A percentile compares a stretch with the other conserved stretches of the same genome.
These are phyloP conservation scores for Herpotrichia juniperi DNA, from an alignment of 2,329 filamentous ascomycete genomes.

Conservation along the genomic window DNA sequence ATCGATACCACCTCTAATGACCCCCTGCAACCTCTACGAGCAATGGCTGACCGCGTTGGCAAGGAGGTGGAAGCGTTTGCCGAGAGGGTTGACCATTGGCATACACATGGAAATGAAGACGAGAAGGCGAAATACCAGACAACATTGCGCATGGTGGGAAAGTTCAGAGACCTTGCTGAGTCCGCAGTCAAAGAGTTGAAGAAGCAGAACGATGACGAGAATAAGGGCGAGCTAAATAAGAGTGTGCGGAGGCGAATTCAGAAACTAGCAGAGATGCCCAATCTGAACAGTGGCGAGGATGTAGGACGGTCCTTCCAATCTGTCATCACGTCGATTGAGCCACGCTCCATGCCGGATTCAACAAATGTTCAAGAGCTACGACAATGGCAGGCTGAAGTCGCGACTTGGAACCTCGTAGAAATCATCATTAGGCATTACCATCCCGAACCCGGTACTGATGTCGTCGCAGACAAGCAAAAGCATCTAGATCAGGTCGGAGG, in stretches of 20 bases:
- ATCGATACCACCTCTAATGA: slow-evolving; percentile 36
- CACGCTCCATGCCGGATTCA: slow-evolving; percentile 24
- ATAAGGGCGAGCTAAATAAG: slow-evolving; percentile 35
- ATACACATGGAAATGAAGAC: slow-evolving; percentile 34
- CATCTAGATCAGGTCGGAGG: slow-evolving; percentile 38
- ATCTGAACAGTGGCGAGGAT: slow-evolving; percentile 14
- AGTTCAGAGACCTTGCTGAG: slow-evolving; percentile 58
- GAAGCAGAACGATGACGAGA: slow-evolving; percentile 50
- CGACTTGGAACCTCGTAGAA: slow-evolving; percentile 87
- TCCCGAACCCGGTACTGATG: slow-evolving; percentile 43
- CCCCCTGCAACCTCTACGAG: slow-evolving; percentile 65
- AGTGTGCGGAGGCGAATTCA: slow-evolving; percentile 41
- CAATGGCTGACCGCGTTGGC: slow-evolving; percentile 71
- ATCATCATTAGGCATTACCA: slow-evolving; percentile 75
- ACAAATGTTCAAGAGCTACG: slow-evolving; percentile 58
- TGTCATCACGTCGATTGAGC: slow-evolving; percentile 20
- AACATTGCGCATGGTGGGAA: slow-evolving; percentile 44
- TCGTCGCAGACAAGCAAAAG: slow-evolving; percentile 37
- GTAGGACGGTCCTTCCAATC: slow-evolving; percentile 27
- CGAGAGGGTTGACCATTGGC: slow-evolving; percentile 77
- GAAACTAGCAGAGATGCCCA: slow-evolving; percentile 30
- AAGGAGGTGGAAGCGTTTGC: slow-evolving; percentile 89
- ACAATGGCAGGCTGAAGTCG: slow-evolving; percentile 80
- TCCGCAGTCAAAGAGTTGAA: slow-evolving; percentile 55
- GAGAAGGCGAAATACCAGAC: slow-evolving; percentile 60